Base-by-base conservation (phyloP, 2,329 filamentous ascomycete species). In the Fusarium fracticaudum region DNA sequence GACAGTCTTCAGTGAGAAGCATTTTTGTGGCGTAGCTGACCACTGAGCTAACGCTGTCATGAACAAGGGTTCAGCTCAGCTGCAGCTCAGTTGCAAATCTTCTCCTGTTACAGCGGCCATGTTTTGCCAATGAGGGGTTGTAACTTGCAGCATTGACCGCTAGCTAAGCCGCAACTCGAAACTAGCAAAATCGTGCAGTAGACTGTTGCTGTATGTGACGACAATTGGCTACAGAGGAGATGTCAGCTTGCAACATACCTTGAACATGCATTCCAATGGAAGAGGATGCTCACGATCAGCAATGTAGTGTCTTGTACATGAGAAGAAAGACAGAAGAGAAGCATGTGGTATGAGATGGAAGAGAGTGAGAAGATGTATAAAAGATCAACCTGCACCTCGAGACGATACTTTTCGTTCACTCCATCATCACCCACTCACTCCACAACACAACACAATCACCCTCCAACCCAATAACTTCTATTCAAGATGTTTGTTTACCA, bases 401-500 rank as follows among this genome's bases (percentile, higher is more conserved):
- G 7, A 24, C 9, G 20, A 47, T 18, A 2, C 10, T 22, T 22
- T 29, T 24, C 8, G 12, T 38, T 58, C 14, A 13, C 24, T 57
- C 11, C 17, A 33, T 35, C 58, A 31, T 20, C 45, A 60, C 15
- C 17, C 8, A 58, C 6, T 14, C 18, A 14, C 12, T 7, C 17
- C 7, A 11, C 18, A 10, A 13, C 12, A 44, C 12, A 31, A 22
- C 13, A 45, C 20, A 31, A 26, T 12, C 10, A 41, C 18, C 6
- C 4, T 6, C 8, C 20, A 35, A 29, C 9, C 10, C 17, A n/a
- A 37, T 26, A 38, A 29, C 33, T 2, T 22, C 38, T 29, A 58
- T 29, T 35, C 53, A 68, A 11, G 2, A 77, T 77, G 75, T 74
- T 65, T 37, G 63, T 77, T 26, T 77, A 77, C 55, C 35, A 41